Evolutionary conservation across 108 stramenopile species (phyloP).

Genomic region (Licmophora abbreviata): DNA sequence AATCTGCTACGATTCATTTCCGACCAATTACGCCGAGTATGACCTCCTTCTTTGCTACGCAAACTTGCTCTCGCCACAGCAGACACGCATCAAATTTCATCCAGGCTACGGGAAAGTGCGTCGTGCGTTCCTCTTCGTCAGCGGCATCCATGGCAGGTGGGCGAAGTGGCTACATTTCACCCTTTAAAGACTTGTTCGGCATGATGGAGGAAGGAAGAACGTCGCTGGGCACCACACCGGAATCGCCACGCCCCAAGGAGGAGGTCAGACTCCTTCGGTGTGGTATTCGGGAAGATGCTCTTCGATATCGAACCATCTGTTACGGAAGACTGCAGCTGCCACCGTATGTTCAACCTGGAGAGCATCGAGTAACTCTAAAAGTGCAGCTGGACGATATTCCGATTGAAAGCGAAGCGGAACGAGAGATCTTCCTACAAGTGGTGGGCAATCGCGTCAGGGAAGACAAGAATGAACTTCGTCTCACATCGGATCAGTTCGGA

Average conservation of each 20-base stretch:
- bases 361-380: slow-evolving; percentile 63
- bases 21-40: too few relatives aligned
- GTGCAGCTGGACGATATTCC: slow-evolving; percentile 47
- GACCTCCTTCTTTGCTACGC: too few relatives aligned
- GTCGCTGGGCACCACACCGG: slow-evolving; percentile 35
- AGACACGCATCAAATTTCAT: too few relatives aligned
- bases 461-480: slow-evolving; percentile 42
- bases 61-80: too few relatives aligned
- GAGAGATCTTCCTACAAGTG: slow-evolving; percentile 54
- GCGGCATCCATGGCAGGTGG: too few relatives aligned
- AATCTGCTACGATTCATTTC: too few relatives aligned
- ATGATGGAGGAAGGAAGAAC: slow-evolving; percentile 50
- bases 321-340: slow-evolving; percentile 59
- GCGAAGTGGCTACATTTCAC: slow-evolving; percentile 34
- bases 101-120: too few relatives aligned
- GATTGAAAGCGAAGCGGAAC: slow-evolving; percentile 43
- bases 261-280: slow-evolving; percentile 42
- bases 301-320: slow-evolving; percentile 56
- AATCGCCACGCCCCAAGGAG: slow-evolving; percentile 20
- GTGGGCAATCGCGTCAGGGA: slow-evolving; percentile 60
- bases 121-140: too few relatives aligned
- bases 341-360: slow-evolving; percentile 65
- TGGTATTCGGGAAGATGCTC: slow-evolving; percentile 60
- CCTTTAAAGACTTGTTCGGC: slow-evolving; percentile 58
- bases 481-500: slow-evolving; percentile 71